These are phyloP conservation scores for Darksidea phi DNA, from an alignment of 495 filamentous ascomycete genomes.

Conservation along the genomic window DNA sequence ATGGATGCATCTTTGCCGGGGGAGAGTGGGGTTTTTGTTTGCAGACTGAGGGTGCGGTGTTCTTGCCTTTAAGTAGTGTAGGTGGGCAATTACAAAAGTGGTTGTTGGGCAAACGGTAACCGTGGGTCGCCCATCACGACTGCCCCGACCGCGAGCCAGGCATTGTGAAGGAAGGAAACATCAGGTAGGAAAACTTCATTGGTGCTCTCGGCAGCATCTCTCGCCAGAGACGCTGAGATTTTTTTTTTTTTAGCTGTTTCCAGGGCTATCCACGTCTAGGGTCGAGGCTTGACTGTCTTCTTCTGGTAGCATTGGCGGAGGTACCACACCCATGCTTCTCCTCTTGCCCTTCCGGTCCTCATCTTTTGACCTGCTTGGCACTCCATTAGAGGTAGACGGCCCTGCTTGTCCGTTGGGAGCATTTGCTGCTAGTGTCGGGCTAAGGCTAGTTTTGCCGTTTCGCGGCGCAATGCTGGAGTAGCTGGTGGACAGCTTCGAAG, in stretches of 20 bases:
- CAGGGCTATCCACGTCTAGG: not conserved
- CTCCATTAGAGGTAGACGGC: constrained; percentile 8
- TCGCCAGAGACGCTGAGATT: too few species aligned
- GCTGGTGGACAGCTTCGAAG: constrained; percentile 33
- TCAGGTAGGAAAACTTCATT: too few species aligned
- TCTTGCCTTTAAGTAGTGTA: too few species aligned
- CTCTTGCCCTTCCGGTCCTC: constrained; percentile 34
- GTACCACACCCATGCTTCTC: constrained; percentile 25
- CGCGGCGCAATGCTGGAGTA: constrained; percentile 26
- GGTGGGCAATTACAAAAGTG: too few species aligned
- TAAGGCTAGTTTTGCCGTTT: constrained; percentile 12
- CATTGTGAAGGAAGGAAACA: too few species aligned
- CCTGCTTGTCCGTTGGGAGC: constrained; percentile 11
- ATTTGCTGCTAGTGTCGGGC: constrained; percentile 15
- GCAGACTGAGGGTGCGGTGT: too few species aligned
- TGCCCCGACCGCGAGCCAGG: too few species aligned
- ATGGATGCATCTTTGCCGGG: too few species aligned
- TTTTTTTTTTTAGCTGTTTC: not conserved
- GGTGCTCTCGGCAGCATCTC: too few species aligned
- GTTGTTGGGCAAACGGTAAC: too few species aligned
- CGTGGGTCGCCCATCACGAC: too few species aligned
- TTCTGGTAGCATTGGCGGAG: constrained; percentile 23
- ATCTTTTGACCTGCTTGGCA: constrained; percentile 4
- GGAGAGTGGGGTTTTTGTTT: too few species aligned
- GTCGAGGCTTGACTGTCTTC: constrained; percentile 6